Evolutionary conservation across 176 grass and related monocot species (phyloP), one percentile per base, ranked within the genome.

Genomic region (Avena insularis): DNA sequence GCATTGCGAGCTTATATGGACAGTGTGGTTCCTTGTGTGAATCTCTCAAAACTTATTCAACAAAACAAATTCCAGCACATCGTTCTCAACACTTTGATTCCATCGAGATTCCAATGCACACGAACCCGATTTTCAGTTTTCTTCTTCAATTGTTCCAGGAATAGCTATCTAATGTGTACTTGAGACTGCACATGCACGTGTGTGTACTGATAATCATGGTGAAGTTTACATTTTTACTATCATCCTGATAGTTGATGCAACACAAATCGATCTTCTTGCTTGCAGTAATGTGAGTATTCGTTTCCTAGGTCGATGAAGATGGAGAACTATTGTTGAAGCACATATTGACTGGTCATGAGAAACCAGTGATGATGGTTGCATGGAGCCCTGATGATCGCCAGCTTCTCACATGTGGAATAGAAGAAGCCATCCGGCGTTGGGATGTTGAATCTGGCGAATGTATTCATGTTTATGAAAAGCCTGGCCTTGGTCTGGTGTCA

Each of bases 381-480:
- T 98, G 93, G 93, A 95, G 91, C 66, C 88, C 95, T 84, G 91
- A 95, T 87, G 93, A 98, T 85, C 48, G 68, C 25, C 93, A 90
- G 78, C 90, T 98, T 71, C 85, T 98, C 79, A 98, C 95, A 68
- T 98, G 95, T 89, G 95, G 93, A 82, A 53, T 88, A 88, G 95
- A 98, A 88, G 95, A 98, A 83, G 83, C 50, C 33, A 80, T 95
- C 76, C 86, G 89, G 4, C 91, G 88, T 33, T 98, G 95, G 95
- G 91, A 95, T 87, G 85, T 82, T 58, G 36, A 81, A 69, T 90
- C 95, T 70, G 95, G 95, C n/a, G 68, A 93, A 87, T 98, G 93
- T 84, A 74, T 98, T 56, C 88, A 87, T 51, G 78, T 90, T 80
- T 95, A 98, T 72, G 91, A 89, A 87, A 93, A 92, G 33, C 35